phyloP scores from a whole-genome alignment of 1,284 basidiomycete genomes.

The Trichosporon ovoides region DNA sequence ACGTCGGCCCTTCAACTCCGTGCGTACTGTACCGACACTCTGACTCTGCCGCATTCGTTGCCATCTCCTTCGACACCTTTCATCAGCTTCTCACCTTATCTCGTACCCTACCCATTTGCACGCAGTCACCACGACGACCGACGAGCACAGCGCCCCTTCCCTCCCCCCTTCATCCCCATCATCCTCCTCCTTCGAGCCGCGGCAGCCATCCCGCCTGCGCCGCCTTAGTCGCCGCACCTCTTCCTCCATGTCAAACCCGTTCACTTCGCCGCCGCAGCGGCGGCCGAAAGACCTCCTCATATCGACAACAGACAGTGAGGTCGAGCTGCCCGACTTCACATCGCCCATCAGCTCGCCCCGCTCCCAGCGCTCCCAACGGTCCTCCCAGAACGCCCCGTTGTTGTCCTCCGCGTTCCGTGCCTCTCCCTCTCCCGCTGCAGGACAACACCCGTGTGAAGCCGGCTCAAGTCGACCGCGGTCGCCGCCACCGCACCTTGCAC shows the following conservation, averaged over 20 bases:
- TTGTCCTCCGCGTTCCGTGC: not conserved
- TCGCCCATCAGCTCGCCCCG: not conserved
- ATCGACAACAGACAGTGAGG: not conserved
- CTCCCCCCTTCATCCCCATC: too few species aligned
- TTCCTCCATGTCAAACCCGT: not conserved
- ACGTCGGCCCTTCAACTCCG: too few species aligned
- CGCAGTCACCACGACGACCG: too few species aligned
- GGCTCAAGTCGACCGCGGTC: not conserved
- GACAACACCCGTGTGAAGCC: conserved; percentile 1
- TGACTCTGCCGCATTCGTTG: too few species aligned
- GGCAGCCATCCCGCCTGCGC: not conserved
- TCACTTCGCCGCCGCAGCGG: conserved; percentile 1
- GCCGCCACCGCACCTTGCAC: not conserved
- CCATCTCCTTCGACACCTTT: too few species aligned
- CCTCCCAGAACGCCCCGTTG: not conserved
- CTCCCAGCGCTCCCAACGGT: not conserved
- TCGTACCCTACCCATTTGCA: too few species aligned
- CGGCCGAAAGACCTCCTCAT: not conserved
- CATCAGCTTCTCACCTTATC: too few species aligned
- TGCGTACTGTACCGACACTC: too few species aligned
- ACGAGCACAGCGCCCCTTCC: too few species aligned
- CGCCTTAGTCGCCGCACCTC: not conserved
- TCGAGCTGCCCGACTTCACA: not conserved
- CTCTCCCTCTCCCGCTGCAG: not conserved
- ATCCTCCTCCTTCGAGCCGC: too few species aligned